Evolutionary conservation across 2,329 filamentous ascomycete species (phyloP).

Genomic region (Verticillium tricorpus): DNA sequence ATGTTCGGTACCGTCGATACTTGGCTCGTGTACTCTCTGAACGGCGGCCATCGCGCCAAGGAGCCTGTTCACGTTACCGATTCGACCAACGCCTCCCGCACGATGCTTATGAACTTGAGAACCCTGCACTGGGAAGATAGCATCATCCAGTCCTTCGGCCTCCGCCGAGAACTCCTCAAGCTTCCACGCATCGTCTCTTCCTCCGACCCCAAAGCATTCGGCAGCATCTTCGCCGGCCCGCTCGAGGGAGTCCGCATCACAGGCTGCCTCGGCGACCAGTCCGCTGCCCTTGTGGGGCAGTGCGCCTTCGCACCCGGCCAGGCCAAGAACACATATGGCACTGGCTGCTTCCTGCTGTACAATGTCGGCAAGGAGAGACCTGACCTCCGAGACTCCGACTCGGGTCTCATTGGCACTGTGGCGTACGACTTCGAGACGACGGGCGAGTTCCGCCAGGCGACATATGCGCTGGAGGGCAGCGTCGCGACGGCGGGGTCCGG

Average conservation of each 20-base stretch:
- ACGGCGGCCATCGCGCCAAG: conserved; percentile 60
- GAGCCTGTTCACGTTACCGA: conserved; percentile 73
- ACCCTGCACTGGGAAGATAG: conserved; percentile 75
- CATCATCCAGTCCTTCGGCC: conserved; percentile 73
- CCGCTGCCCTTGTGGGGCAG: conserved; percentile 79
- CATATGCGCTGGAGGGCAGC: conserved; percentile 80
- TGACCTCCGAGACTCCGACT: conserved; percentile 19
- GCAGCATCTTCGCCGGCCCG: conserved; percentile 58
- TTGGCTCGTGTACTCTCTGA: conserved; percentile 82
- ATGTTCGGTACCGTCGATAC: conserved; percentile 85
- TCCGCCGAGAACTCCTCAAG: conserved; percentile 62
- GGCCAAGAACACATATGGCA: conserved; percentile 90
- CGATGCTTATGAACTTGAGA: conserved; percentile 90
- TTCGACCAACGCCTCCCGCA: conserved; percentile 81
- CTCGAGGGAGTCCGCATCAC: conserved; percentile 69
- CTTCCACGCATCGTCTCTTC: conserved; percentile 83
- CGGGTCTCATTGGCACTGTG: conserved; percentile 80
- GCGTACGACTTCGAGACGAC: conserved; percentile 65
- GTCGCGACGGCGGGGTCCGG: conserved; percentile 72
- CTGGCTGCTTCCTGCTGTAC: conserved; percentile 84
- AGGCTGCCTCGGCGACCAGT: conserved; percentile 86
- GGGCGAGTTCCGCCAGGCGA: conserved; percentile 51
- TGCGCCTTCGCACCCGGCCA: conserved; percentile 76
- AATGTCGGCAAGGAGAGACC: conserved; percentile 72
- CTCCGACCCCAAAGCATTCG: conserved; percentile 69